Evolutionary conservation across 371 early-diverging fungal species (phyloP).

Genomic region (Circinella minor): DNA sequence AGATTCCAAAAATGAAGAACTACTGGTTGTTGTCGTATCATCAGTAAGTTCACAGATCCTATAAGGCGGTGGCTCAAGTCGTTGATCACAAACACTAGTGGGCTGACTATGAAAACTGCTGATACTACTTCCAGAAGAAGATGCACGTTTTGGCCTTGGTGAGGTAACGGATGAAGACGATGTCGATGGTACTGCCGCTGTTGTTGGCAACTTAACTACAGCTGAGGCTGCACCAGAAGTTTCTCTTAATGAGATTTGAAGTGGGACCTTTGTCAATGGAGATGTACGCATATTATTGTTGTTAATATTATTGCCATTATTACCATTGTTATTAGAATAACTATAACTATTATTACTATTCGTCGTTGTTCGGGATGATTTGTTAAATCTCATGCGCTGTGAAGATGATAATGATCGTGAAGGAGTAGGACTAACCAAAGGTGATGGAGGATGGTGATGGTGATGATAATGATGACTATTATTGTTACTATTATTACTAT

Average conservation of each 20-base stretch:
- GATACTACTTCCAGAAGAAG: background rate
- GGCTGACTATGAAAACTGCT: conserved; percentile 1
- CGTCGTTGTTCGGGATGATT: background rate
- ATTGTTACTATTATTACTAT: too few species aligned
- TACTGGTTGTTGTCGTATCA: conserved; percentile 5
- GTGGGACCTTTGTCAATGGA: background rate
- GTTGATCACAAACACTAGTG: background rate
- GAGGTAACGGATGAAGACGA: background rate
- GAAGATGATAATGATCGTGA: conserved; percentile 4
- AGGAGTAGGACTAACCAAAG: background rate
- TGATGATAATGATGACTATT: background rate
- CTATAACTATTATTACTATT: background rate
- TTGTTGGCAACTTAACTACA: background rate
- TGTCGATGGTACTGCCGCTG: too few species aligned
- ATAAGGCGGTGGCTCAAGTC: background rate
- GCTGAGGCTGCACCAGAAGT: background rate
- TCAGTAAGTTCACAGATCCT: conserved; percentile 6
- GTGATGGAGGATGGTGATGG: background rate
- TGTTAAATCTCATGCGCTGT: background rate
- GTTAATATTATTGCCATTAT: background rate
- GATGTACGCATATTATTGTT: background rate
- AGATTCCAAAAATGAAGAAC: conserved; percentile 2
- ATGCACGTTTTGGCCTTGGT: background rate
- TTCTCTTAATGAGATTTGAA: background rate
- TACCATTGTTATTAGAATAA: background rate